Base-by-base conservation (phyloP, 768 basidiomycete species). In the Suillus clintonianus region DNA sequence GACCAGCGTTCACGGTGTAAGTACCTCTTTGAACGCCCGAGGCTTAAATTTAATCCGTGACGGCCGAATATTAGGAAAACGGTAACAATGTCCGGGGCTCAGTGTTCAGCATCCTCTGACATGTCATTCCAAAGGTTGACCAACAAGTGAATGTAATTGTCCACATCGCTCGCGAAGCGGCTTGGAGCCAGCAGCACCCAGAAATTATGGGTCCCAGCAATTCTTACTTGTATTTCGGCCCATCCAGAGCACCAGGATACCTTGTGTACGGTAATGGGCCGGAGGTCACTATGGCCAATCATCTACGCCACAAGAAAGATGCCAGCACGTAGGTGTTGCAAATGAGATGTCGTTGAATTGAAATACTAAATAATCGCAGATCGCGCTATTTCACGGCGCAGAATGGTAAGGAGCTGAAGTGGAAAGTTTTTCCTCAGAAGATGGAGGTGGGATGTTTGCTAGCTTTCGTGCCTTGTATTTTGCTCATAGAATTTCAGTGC, bases 121-220 rank as follows among this genome's bases (percentile, higher is more conserved):
- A 56, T 60, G 34, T n/a, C 22, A 53, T 15, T 53, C 5, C 47
- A 15, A 64, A 89, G 87, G 86, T 83, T 55, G 83, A 82, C 22
- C 77, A 81, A 62, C 79, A 76, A 57, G 86, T 89, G 24, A 90
- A 89, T 74, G 75, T 83, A 32, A 81, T 92, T 64, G 80, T 91
- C 64, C 83, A 86, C 65, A 77, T 92, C 60, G 81, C 82, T 45
- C 85, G 91, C 19, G 89, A 92, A 69, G 73, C 80, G 0, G 80
- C 78, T 24, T 92, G 91, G 91, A 79, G 85, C 27, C 82, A 86
- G 68, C 86, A 86, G 61, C 86, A 91, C 70, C 84, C 86, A 27
- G 82, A 79, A 54, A 86, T 92, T 66, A 88, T 91, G 86, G 91
- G 91, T n/a, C 91, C 91, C n/a, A 85, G 82, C 64, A 89, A 85